A percentile compares a stretch with the other conserved stretches of the same genome.
These are phyloP conservation scores for Fusarium sp. DNA, from an alignment of 2,329 filamentous ascomycete species.

Conservation along the genomic window DNA sequence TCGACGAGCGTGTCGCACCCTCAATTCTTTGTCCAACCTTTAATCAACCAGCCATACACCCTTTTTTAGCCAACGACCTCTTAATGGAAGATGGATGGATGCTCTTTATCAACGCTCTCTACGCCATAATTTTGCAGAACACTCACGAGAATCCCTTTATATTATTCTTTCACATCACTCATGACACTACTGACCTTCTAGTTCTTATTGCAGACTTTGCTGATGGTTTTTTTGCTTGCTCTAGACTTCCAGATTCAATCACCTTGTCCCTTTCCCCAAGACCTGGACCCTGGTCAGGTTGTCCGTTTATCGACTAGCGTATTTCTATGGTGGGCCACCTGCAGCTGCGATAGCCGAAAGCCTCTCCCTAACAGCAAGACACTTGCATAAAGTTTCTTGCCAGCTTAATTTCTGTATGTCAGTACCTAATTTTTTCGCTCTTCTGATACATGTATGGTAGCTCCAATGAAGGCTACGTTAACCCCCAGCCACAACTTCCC, in stretches of 20 bases:
- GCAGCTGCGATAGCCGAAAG: conserved; percentile 39
- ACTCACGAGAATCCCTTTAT: background rate
- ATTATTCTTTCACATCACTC: background rate
- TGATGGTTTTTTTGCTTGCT: conserved; percentile 40
- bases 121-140: conserved; percentile 9
- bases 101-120: conserved; percentile 23
- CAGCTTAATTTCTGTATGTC: conserved; percentile 37
- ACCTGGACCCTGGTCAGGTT: conserved; percentile 36
- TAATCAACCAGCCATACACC: conserved; percentile 20
- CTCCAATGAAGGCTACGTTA: conserved; percentile 38
- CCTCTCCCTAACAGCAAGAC: conserved; percentile 35
- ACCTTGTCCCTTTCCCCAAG: conserved; percentile 27
- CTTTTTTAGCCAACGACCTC: conserved; percentile 14
- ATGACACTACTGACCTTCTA: background rate
- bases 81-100: conserved; percentile 19
- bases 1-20: conserved; percentile 25
- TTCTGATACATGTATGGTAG: conserved; percentile 23
- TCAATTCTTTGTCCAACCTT: conserved; percentile 42
- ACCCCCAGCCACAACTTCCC: conserved; percentile 26
- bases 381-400: conserved; percentile 34
- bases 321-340: conserved; percentile 37
- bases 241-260: conserved; percentile 41
- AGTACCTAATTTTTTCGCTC: conserved; percentile 38
- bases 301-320: conserved; percentile 41
- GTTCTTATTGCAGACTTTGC: conserved; percentile 31